Percentiles rank a stretch among this genome's conserved stretches.
Evolutionary conservation across 805 yeast genomes (phyloP).

Genomic region (Lachancea lanzarotensis): DNA sequence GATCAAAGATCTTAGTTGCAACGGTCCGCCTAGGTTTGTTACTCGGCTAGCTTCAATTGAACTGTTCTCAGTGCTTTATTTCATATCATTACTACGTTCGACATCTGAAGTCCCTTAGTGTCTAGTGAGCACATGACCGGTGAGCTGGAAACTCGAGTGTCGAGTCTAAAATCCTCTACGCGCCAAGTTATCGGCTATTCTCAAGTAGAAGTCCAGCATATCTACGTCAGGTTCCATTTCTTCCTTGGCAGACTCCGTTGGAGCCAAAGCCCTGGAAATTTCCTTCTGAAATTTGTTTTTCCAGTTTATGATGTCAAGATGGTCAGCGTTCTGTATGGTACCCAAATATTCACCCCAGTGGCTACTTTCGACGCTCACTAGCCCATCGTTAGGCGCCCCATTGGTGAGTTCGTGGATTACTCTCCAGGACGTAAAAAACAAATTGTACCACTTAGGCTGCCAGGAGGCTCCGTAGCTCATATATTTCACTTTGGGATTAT

Average conservation of each 20-base stretch:
- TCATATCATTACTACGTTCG: not conserved
- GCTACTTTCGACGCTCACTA: constrained; percentile 72
- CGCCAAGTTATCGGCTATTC: constrained; percentile 58
- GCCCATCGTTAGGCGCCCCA: constrained; percentile 70
- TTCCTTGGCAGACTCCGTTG: constrained; percentile 29
- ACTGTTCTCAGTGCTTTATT: too few species aligned
- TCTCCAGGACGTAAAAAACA: constrained; percentile 60
- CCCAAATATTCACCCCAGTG: constrained; percentile 84
- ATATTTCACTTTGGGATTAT: constrained; percentile 61
- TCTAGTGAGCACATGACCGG: not conserved
- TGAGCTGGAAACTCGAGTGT: not conserved
- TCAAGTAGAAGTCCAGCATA: constrained; percentile 63
- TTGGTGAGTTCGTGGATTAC: constrained; percentile 41
- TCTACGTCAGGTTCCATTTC: constrained; percentile 42
- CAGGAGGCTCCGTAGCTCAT: constrained; percentile 80
- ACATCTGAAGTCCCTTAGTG: constrained; percentile 2
- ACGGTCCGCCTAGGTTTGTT: too few species aligned
- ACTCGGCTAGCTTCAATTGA: too few species aligned
- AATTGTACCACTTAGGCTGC: constrained; percentile 52
- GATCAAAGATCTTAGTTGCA: too few species aligned
- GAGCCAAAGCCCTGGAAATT: constrained; percentile 1
- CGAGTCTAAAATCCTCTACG: constrained; percentile 44
- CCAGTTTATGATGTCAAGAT: constrained; percentile 83
- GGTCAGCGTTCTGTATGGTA: constrained; percentile 72
- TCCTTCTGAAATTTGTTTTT: constrained; percentile 44